Percentiles rank a stretch among this genome's conserved stretches.
phyloP scores from a whole-genome alignment of 2,329 filamentous ascomycete species.

The Zymoseptoria brevis region DNA sequence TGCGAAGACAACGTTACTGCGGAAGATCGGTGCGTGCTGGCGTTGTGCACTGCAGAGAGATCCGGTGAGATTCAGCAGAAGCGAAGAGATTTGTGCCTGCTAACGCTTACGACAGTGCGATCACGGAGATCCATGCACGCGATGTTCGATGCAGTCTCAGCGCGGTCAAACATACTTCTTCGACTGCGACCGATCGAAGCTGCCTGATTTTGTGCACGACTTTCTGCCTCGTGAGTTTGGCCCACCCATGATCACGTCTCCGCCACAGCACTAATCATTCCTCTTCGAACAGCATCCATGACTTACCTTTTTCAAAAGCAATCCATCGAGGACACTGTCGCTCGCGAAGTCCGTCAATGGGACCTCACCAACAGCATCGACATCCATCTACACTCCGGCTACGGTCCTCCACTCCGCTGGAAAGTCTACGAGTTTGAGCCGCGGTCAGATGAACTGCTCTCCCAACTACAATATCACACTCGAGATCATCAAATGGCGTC shows the following conservation, averaged over 20 bases:
- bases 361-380: constrained; percentile 31
- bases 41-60: constrained; percentile 42
- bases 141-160: constrained; percentile 29
- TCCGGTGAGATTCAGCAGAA: constrained; percentile 26
- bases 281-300: constrained; percentile 22
- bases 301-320: constrained; percentile 37
- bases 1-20: constrained; percentile 39
- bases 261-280: not conserved
- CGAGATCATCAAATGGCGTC: constrained; percentile 15
- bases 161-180: constrained; percentile 35
- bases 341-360: constrained; percentile 30
- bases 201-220: constrained; percentile 36
- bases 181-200: constrained; percentile 39
- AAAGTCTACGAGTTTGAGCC: constrained; percentile 42
- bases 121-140: constrained; percentile 22
- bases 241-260: not conserved
- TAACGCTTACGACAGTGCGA: constrained; percentile 26
- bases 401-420: constrained; percentile 37
- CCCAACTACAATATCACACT: constrained; percentile 37
- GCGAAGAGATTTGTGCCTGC: not conserved
- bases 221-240: constrained; percentile 34
- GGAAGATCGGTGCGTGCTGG: constrained; percentile 42
- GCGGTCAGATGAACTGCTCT: constrained; percentile 32
- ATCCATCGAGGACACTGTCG: constrained; percentile 35
- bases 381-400: constrained; percentile 37